Conservation (phyloP, 2,329 filamentous ascomycete species). For the Scedosporium boydii region DNA sequence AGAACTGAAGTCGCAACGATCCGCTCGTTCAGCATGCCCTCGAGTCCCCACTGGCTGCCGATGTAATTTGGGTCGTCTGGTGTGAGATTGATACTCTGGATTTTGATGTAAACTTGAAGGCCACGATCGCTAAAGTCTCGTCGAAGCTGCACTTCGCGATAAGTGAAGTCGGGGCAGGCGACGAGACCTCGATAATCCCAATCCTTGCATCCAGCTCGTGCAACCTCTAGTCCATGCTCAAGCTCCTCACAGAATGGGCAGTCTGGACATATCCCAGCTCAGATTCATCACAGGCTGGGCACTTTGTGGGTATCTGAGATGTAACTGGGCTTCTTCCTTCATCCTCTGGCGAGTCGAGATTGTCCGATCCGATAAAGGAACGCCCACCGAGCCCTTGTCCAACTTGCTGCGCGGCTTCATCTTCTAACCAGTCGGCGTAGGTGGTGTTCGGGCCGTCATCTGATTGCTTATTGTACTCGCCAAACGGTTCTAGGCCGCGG, state of each 20-base stretch:
- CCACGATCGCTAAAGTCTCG: background rate
- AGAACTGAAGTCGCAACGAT: constrained; percentile 5
- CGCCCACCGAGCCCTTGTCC: too few relatives aligned
- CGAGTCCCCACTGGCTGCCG: background rate
- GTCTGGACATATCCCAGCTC: background rate
- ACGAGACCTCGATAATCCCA: too few relatives aligned
- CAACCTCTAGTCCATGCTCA: too few relatives aligned
- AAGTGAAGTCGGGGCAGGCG: background rate
- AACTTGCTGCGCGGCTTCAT: too few relatives aligned
- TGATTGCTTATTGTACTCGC: background rate
- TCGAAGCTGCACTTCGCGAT: constrained; percentile 3
- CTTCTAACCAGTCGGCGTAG: background rate
- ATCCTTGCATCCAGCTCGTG: too few relatives aligned
- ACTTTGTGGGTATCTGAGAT: background rate
- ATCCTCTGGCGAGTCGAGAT: too few relatives aligned
- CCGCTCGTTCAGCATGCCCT: constrained; percentile 4
- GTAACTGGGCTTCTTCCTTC: too few relatives aligned
- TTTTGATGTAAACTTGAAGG: constrained; percentile 4
- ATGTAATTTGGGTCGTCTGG: background rate
- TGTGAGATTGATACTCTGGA: constrained; percentile 6
- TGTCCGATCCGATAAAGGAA: too few relatives aligned
- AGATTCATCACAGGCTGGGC: background rate
- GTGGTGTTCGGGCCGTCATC: too few relatives aligned
- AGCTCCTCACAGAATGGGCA: background rate
- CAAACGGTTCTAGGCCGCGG: background rate